Conservation (phyloP, 148 eudicot species). For the Rhododendron mucronatum region DNA sequence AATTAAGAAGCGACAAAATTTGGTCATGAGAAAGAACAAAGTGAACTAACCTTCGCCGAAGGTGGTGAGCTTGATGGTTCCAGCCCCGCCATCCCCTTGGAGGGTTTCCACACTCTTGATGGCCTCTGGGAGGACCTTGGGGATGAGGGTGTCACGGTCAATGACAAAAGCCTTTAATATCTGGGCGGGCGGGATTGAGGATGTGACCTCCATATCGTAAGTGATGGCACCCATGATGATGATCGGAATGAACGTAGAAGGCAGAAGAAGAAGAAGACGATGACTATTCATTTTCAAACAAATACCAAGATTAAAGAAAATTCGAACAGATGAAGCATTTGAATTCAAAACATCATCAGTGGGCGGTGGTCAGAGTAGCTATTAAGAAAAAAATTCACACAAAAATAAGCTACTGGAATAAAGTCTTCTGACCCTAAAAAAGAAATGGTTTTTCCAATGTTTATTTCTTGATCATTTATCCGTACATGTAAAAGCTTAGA, state of each 20-base stretch:
- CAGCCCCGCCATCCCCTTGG: neutral
- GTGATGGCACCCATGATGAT: slow-evolving; percentile 21
- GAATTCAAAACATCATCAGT: neutral
- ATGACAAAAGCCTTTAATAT: slow-evolving; percentile 24
- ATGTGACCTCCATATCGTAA: slow-evolving; percentile 15
- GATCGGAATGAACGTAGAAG: too few relatives aligned
- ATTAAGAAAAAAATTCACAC: neutral
- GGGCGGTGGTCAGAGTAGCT: neutral
- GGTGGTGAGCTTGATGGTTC: slow-evolving; percentile 22
- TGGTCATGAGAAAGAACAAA: neutral
- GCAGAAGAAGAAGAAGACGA: neutral
- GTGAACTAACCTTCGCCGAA: slow-evolving; percentile 21
- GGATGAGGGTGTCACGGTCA: slow-evolving; percentile 24
- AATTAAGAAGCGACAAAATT: neutral
- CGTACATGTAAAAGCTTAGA: too few relatives aligned
- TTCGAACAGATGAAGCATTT: neutral
- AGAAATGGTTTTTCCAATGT: too few relatives aligned
- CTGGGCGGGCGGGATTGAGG: slow-evolving; percentile 19
- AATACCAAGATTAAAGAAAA: neutral
- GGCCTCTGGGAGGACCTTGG: slow-evolving; percentile 24
- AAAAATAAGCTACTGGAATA: too few relatives aligned
- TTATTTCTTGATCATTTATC: too few relatives aligned
- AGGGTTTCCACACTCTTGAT: slow-evolving; percentile 23
- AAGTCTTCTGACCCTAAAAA: too few relatives aligned
- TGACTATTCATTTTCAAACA: neutral